These are phyloP conservation scores for Chytridium lagenaria DNA, from an alignment of 371 early-diverging fungal genomes.

Conservation along the genomic window DNA sequence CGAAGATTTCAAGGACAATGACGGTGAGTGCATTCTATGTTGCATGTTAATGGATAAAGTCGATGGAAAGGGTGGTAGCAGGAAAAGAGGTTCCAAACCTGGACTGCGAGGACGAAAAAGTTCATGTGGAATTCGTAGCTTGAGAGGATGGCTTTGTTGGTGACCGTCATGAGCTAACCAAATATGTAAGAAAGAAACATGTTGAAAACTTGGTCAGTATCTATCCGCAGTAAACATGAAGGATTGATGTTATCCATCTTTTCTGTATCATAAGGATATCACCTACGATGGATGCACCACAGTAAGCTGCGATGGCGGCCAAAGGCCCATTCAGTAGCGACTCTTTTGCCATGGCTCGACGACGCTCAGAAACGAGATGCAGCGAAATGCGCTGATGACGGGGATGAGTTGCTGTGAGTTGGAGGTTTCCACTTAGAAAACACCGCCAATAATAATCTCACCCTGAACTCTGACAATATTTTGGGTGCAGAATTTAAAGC, in stretches of 20 bases:
- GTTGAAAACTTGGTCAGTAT: too few species aligned
- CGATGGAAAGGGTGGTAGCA: background rate
- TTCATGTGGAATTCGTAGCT: slow-evolving; percentile 87
- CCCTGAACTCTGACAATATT: too few species aligned
- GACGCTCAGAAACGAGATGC: too few species aligned
- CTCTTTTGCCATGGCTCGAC: background rate
- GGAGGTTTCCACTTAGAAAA: too few species aligned
- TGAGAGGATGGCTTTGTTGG: slow-evolving; percentile 94
- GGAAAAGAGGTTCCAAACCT: slow-evolving; percentile 59
- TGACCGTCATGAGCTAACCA: slow-evolving; percentile 84
- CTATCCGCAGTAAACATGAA: too few species aligned
- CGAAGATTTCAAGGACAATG: slow-evolving; percentile 48
- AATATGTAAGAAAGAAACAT: too few species aligned
- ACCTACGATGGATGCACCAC: slow-evolving; percentile 77
- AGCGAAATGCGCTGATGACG: too few species aligned
- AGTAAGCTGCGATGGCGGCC: slow-evolving; percentile 81
- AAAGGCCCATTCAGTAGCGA: slow-evolving; percentile 25
- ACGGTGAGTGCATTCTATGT: slow-evolving; percentile 42
- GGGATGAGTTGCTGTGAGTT: too few species aligned
- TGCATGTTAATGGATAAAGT: slow-evolving; percentile 8
- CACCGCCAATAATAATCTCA: too few species aligned
- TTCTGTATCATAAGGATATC: too few species aligned
- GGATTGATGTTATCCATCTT: too few species aligned
- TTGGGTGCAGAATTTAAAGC: too few species aligned
- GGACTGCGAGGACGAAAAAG: slow-evolving; percentile 86